Conservation (phyloP, 2,329 filamentous ascomycete species). For the Epichloe elymi region DNA sequence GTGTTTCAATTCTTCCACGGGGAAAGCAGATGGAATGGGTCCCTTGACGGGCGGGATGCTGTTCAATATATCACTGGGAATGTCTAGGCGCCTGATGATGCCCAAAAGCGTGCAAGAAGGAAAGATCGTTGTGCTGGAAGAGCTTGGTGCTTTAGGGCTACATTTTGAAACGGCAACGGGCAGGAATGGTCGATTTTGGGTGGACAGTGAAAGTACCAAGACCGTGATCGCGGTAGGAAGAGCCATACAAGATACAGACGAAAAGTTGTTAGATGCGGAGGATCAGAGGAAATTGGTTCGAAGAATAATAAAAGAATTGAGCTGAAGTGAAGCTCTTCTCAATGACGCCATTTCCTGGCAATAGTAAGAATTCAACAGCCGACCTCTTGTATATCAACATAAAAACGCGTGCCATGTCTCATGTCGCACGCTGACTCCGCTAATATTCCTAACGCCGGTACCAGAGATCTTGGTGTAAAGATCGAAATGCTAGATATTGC, state of each 20-base stretch:
- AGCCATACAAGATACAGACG: conserved; percentile 67
- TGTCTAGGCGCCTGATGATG: conserved; percentile 69
- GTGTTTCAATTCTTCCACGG: conserved; percentile 74
- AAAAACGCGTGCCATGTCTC: neutral
- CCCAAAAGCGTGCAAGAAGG: conserved; percentile 47
- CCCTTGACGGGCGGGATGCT: conserved; percentile 77
- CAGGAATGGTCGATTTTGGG: conserved; percentile 85
- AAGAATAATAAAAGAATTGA: conserved; percentile 47
- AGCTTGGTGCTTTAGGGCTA: conserved; percentile 60
- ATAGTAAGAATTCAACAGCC: neutral
- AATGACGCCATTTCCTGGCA: neutral
- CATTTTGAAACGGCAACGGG: conserved; percentile 91
- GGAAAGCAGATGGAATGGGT: conserved; percentile 78
- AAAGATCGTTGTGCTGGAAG: conserved; percentile 61
- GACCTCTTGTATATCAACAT: neutral
- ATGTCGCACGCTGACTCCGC: neutral
- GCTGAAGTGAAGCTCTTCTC: conserved; percentile 25
- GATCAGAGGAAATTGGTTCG: conserved; percentile 59
- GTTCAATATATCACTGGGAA: conserved; percentile 64
- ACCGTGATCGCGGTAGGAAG: conserved; percentile 66
- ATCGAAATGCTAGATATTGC: neutral
- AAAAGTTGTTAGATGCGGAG: conserved; percentile 46
- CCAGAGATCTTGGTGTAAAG: neutral
- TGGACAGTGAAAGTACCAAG: conserved; percentile 63
- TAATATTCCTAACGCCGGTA: neutral